These are phyloP conservation scores for Pseudozyma tsukubaensis DNA, from an alignment of 1,284 basidiomycete species.

Conservation along the genomic window DNA sequence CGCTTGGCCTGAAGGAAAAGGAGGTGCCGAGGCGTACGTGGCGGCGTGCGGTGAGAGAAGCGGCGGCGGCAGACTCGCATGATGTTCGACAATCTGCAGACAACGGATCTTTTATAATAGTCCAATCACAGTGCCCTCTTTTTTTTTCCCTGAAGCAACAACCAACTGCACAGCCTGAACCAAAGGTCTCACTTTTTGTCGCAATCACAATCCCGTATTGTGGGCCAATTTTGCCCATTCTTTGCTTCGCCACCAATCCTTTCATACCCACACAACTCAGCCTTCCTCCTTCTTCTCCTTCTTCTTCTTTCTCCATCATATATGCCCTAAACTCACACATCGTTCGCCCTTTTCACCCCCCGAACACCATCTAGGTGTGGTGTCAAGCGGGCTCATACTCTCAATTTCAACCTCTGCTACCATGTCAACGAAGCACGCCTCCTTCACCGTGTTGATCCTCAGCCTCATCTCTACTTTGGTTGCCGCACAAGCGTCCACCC, in stretches of 20 bases:
- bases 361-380: background rate
- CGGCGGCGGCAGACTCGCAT: constrained; percentile 5
- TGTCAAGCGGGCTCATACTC: background rate
- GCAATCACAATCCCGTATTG: no score
- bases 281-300: background rate
- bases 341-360: background rate
- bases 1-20: background rate
- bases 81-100: background rate
- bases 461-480: background rate
- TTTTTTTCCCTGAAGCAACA: constrained; percentile 2
- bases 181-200: no score
- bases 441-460: constrained; percentile 6
- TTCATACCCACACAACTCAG: no score
- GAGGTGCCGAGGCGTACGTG: constrained; percentile 9
- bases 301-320: background rate
- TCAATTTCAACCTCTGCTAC: background rate
- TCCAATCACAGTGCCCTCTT: constrained; percentile 3
- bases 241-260: background rate
- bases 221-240: background rate
- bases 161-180: background rate
- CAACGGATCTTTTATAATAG: no score
- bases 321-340: no score
- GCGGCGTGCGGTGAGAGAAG: background rate
- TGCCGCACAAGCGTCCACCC: constrained; percentile 7
- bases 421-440: background rate